phyloP scores from a whole-genome alignment of 1,139 yeast genomes.

The Sugiyamaella neomexicana region DNA sequence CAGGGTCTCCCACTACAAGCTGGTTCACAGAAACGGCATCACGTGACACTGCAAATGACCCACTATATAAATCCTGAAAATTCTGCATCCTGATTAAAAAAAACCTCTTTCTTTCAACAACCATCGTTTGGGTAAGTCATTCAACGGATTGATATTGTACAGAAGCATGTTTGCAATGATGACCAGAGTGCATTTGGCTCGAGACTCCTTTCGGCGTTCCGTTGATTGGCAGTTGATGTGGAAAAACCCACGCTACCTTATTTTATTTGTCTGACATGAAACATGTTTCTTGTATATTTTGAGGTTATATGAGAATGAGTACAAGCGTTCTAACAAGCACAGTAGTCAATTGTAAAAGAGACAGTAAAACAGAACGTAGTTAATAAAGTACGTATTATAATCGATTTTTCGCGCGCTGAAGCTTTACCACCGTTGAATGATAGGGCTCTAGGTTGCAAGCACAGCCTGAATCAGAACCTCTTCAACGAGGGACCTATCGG shows the following conservation, averaged over 20 bases:
- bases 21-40: neutral
- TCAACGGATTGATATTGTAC: neutral
- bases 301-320: too few relatives aligned
- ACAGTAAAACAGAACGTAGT: too few relatives aligned
- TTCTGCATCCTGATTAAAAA: neutral
- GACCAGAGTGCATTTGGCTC: slow-evolving; percentile 97
- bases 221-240: slow-evolving; percentile 66
- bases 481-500: too few relatives aligned
- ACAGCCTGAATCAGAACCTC: too few relatives aligned
- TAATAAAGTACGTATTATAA: too few relatives aligned
- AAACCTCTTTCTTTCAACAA: slow-evolving; percentile 19
- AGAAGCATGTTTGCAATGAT: slow-evolving; percentile 50
- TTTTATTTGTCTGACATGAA: slow-evolving; percentile 40
- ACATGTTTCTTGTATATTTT: too few relatives aligned
- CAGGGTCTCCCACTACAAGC: neutral
- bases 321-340: too few relatives aligned
- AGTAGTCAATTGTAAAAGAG: too few relatives aligned
- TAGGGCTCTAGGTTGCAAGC: too few relatives aligned
- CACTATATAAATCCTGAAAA: slow-evolving; percentile 6
- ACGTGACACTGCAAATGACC: slow-evolving; percentile 14
- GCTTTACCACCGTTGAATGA: too few relatives aligned
- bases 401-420: too few relatives aligned
- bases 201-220: slow-evolving; percentile 52
- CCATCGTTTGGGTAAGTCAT: neutral
- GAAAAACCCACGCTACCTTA: slow-evolving; percentile 90